phyloP scores from a whole-genome alignment of 2,329 filamentous ascomycete genomes.

The Fusarium armeniacum region DNA sequence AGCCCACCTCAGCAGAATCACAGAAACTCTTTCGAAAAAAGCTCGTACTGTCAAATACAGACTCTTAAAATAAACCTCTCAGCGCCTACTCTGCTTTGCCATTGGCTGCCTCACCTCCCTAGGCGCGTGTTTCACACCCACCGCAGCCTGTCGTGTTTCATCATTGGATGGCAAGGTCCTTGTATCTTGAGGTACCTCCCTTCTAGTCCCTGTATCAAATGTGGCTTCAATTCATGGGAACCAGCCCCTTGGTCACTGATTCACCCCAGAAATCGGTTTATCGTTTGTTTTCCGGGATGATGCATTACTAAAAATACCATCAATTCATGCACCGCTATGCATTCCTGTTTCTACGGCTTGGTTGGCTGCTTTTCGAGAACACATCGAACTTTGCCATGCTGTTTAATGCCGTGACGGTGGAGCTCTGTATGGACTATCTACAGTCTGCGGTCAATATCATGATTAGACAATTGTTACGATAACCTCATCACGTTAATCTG shows the following conservation, averaged over 20 bases:
- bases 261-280: constrained; percentile 13
- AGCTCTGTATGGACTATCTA: background rate
- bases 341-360: constrained; percentile 16
- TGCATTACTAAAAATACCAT: constrained; percentile 42
- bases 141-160: constrained; percentile 45
- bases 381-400: constrained; percentile 2
- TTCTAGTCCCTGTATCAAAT: constrained; percentile 49
- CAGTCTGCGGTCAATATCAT: constrained; percentile 2
- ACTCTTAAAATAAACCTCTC: constrained; percentile 38
- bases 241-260: constrained; percentile 29
- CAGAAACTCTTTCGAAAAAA: background rate
- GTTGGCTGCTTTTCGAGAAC: background rate
- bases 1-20: background rate
- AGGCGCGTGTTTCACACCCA: constrained; percentile 50
- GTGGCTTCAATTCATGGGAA: constrained; percentile 25
- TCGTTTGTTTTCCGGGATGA: constrained; percentile 21
- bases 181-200: constrained; percentile 25
- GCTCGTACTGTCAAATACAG: background rate
- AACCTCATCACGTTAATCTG: constrained; percentile 10
- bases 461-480: constrained; percentile 1
- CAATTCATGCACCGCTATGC: constrained; percentile 11
- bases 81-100: constrained; percentile 50
- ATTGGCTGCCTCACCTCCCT: constrained; percentile 48
- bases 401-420: constrained; percentile 14
- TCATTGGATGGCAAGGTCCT: constrained; percentile 44